Conservation (phyloP, 805 yeast species). For the Tetrapisispora fleetii region DNA sequence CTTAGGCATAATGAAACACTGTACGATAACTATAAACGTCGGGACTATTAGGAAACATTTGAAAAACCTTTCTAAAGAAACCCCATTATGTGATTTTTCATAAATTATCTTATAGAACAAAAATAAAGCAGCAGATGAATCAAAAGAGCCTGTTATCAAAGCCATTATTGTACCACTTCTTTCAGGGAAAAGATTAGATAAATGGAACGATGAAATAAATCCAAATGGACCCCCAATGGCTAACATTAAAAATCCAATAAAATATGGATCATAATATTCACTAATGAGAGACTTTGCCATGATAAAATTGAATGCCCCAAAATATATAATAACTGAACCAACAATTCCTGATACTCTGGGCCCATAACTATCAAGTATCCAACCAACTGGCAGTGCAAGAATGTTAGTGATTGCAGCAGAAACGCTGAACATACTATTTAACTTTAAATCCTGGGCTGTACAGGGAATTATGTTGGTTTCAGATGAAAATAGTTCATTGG, state of each 20-base stretch:
- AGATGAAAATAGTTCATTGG: conserved; percentile 3
- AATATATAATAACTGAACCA: conserved; percentile 51
- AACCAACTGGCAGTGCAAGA: conserved; percentile 74
- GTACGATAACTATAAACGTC: conserved; percentile 62
- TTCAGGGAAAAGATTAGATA: conserved; percentile 78
- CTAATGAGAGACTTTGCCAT: conserved; percentile 5
- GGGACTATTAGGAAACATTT: conserved; percentile 64
- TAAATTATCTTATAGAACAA: conserved; percentile 61
- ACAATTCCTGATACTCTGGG: conserved; percentile 70
- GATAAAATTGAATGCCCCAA: conserved; percentile 39
- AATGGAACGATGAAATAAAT: conserved; percentile 80
- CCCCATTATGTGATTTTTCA: conserved; percentile 26
- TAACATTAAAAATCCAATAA: conserved; percentile 61
- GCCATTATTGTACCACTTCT: conserved; percentile 77
- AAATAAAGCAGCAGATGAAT: conserved; percentile 83
- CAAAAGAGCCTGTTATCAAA: conserved; percentile 85
- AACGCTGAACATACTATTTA: conserved; percentile 73
- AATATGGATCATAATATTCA: conserved; percentile 47
- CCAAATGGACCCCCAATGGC: conserved; percentile 94
- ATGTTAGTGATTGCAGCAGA: conserved; percentile 84
- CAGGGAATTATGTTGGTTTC: conserved; percentile 33
- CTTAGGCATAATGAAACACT: conserved; percentile 67
- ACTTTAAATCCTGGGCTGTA: conserved; percentile 67
- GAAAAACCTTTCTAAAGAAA: conserved; percentile 51
- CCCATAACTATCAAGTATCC: conserved; percentile 66